Conservation (phyloP, 164 flowering plant species). For the Pachysandra terminalis region DNA sequence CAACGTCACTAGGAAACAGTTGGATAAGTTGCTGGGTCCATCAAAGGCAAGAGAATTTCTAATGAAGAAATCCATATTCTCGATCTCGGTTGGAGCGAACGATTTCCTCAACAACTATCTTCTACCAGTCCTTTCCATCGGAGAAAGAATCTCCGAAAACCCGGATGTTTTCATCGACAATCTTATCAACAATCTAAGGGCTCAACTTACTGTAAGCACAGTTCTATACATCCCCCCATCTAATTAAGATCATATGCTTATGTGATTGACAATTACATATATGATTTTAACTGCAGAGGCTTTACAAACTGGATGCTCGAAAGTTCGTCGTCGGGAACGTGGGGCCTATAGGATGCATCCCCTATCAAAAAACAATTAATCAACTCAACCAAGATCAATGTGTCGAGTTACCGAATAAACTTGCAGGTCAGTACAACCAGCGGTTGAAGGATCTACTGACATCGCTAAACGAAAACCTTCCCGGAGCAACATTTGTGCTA, state of each 20-base stretch:
- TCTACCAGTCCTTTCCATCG: constrained; percentile 74
- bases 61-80: constrained; percentile 73
- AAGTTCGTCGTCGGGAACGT: constrained; percentile 74
- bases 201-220: constrained; percentile 63
- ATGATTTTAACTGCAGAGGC: constrained; percentile 49
- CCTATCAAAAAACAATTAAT: constrained; percentile 85
- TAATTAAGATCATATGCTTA: no score
- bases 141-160: constrained; percentile 58
- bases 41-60: constrained; percentile 61
- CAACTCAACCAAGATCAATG: constrained; percentile 53
- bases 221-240: not conserved
- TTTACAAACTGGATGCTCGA: constrained; percentile 78
- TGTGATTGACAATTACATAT: no score
- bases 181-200: constrained; percentile 54
- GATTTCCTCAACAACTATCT: constrained; percentile 94
- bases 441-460: constrained; percentile 59
- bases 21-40: constrained; percentile 56
- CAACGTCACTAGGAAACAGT: constrained; percentile 77
- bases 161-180: constrained; percentile 68
- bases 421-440: constrained; percentile 69
- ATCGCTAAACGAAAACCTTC: constrained; percentile 60
- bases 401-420: constrained; percentile 69
- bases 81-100: constrained; percentile 81
- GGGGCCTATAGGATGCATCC: constrained; percentile 95
- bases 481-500: constrained; percentile 67